Conservation (phyloP, 1,284 basidiomycete genomes). For the Caloboletus inedulis region DNA sequence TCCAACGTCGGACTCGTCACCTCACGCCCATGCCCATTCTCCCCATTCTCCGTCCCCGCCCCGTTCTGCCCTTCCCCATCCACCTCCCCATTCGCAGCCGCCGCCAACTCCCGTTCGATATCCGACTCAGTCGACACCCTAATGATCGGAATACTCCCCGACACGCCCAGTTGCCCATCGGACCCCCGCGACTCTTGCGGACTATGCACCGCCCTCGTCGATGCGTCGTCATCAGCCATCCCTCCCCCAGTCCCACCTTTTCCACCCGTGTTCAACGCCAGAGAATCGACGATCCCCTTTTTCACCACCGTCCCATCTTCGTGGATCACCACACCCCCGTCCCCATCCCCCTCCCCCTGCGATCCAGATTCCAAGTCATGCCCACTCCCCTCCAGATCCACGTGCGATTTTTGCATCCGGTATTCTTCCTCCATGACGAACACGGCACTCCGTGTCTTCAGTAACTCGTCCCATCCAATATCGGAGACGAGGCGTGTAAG, state of each 20-base stretch:
- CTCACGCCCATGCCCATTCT: slow-evolving; percentile 7
- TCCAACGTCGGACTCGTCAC: slow-evolving; percentile 42
- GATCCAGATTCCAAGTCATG: neutral
- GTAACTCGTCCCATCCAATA: slow-evolving; percentile 98
- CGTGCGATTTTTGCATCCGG: slow-evolving; percentile 78
- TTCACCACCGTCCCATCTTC: slow-evolving; percentile 51
- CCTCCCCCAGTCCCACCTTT: neutral
- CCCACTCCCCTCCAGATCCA: slow-evolving; percentile 38
- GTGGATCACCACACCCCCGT: slow-evolving; percentile 43
- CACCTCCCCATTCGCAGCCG: slow-evolving; percentile 35
- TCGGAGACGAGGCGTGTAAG: slow-evolving; percentile 87
- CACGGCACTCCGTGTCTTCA: slow-evolving; percentile 89
- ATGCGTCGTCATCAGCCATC: slow-evolving; percentile 68
- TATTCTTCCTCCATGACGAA: slow-evolving; percentile 99
- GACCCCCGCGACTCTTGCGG: slow-evolving; percentile 25
- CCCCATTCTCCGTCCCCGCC: slow-evolving; percentile 4
- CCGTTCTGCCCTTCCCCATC: slow-evolving; percentile 12
- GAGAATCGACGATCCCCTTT: slow-evolving; percentile 6
- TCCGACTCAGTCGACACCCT: slow-evolving; percentile 63
- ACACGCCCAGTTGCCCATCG: slow-evolving; percentile 24
- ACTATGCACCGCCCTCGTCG: slow-evolving; percentile 56
- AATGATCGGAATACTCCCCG: slow-evolving; percentile 74
- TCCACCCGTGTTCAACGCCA: slow-evolving; percentile 25
- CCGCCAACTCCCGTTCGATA: slow-evolving; percentile 34
- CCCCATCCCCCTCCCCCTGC: slow-evolving; percentile 20